Base-by-base conservation (phyloP, 2,329 filamentous ascomycete species). In the Colletotrichum sansevieriae region DNA sequence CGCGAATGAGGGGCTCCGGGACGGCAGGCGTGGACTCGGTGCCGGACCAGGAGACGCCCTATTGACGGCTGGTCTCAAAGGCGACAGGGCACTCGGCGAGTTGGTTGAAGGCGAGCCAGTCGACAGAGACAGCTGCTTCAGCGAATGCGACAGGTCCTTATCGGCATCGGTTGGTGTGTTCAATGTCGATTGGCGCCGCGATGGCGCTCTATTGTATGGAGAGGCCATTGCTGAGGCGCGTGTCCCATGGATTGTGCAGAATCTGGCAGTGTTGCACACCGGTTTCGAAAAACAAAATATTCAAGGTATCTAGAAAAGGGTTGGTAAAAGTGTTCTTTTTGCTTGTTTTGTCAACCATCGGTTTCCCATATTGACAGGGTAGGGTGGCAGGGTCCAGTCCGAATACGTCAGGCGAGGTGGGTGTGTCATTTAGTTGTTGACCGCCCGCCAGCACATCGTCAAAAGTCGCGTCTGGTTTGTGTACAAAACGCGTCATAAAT, bases 61-160 rank as follows among this genome's bases (percentile, higher is more conserved):
- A 63, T 76, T 78, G 62, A 79, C 75, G 18, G 77, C 74, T 22
- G 78, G 79, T 62, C 79, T 78, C 68, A 81, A 78, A 15, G 81
- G 75, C 33, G 75, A 76, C n/a, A 77, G 73, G 7, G 75, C 73
- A 54, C 74, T 72, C 56, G 75, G 71, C 37, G 77, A 76, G 70
- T 71, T 73, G 60, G 70, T 44, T 12, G 70, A 64, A 39, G 76
- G 70, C 15, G 79, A 77, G 29, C 49, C 49, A 2, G 74, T 77
- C 25, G 79, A 78, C 55, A 85, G 75, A 18, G 83, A 82, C 18
- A 86, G 82, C 63, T 82, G 81, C 68, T 79, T 78, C 60, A 85
- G 77, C 29, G 83, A 83, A 62, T 79, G 78, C 41, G 80, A 75
- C 70, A 84, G 74, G 58, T 78, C 80, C 55, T 65, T 68, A 54